Percentiles rank a stretch among this genome's conserved stretches.
phyloP scores from a whole-genome alignment of 768 basidiomycete genomes.

The Erythrobasidium yunnanense region DNA sequence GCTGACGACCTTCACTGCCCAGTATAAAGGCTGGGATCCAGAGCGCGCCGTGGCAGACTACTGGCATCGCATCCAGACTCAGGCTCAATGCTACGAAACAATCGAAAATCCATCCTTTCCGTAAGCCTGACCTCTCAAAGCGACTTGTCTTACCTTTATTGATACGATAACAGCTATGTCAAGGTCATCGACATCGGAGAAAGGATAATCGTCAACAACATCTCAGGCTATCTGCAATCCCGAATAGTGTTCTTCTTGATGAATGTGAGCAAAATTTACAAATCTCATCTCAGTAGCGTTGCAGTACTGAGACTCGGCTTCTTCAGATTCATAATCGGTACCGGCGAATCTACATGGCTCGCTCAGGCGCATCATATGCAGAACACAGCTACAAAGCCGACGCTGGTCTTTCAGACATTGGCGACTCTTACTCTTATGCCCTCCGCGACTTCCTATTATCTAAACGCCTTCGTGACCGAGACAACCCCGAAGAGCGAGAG shows the following conservation, averaged over 20 bases:
- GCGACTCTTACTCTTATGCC: conserved; percentile 86
- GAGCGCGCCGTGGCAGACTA: conserved; percentile 88
- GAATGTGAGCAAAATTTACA: conserved; percentile 63
- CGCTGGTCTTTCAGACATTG: conserved; percentile 84
- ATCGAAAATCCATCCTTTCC: conserved; percentile 85
- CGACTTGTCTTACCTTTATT: too few species aligned
- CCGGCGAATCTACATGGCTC: background rate
- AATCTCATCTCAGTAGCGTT: background rate
- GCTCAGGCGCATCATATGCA: conserved; percentile 94
- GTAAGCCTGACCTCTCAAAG: background rate
- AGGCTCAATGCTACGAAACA: conserved; percentile 78
- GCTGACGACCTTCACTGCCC: background rate
- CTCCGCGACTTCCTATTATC: conserved; percentile 83
- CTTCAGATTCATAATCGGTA: background rate
- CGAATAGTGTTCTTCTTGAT: conserved; percentile 96
- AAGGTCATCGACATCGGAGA: conserved; percentile 94
- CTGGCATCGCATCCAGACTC: conserved; percentile 71
- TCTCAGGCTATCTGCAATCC: conserved; percentile 81
- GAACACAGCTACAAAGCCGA: conserved; percentile 99
- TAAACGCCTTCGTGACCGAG: conserved; percentile 61
- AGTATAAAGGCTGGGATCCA: conserved; percentile 90
- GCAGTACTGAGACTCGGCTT: background rate
- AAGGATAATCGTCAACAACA: conserved; percentile 84
- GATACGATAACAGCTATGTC: conserved; percentile 62
- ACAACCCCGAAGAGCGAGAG: conserved; percentile 45